Base-by-base conservation (phyloP, 306 rosid species). In the Medicago lupulina region DNA sequence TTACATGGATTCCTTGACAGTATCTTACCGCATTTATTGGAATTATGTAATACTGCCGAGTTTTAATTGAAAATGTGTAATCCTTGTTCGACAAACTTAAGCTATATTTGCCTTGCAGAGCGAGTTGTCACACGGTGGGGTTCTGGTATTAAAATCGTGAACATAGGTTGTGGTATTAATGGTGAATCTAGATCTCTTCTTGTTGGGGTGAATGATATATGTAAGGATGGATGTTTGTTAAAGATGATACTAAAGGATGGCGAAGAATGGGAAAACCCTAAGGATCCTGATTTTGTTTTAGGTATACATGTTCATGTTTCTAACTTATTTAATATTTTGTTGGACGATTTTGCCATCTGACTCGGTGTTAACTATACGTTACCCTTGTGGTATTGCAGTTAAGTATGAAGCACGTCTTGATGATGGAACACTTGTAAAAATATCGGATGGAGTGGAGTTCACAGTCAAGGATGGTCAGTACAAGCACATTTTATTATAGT, bases 151-250 rank as follows among this genome's bases (percentile, higher is more conserved):
- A n/a, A n/a, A n/a, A n/a, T n/a, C n/a, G n/a, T n/a, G n/a, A n/a
- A n/a, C n/a, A n/a, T n/a, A n/a, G n/a, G n/a, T n/a, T n/a, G n/a
- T n/a, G n/a, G n/a, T n/a, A n/a, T n/a, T n/a, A n/a, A n/a, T n/a
- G n/a, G n/a, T n/a, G n/a, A n/a, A n/a, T n/a, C n/a, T n/a, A n/a
- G n/a, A n/a, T n/a, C n/a, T n/a, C n/a, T n/a, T n/a, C n/a, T n/a
- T n/a, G n/a, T n/a, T n/a, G n/a, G n/a, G n/a, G n/a, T n/a, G n/a
- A n/a, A n/a, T n/a, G 98, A 91, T 80, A 87, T 93, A 57, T 84
- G 89, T 16, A 95, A 95, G 84, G 99, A 95, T 74, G 99, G 99
- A 49, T 97, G 99, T 28, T 51, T 95, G 34, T 85, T 90, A 73
- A 95, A 95, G 90, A 92, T 89, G 85, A 87, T 92, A 18, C 73